Evolutionary conservation across 2,329 filamentous ascomycete species (phyloP).

Genomic region (Trichoderma sp.): DNA sequence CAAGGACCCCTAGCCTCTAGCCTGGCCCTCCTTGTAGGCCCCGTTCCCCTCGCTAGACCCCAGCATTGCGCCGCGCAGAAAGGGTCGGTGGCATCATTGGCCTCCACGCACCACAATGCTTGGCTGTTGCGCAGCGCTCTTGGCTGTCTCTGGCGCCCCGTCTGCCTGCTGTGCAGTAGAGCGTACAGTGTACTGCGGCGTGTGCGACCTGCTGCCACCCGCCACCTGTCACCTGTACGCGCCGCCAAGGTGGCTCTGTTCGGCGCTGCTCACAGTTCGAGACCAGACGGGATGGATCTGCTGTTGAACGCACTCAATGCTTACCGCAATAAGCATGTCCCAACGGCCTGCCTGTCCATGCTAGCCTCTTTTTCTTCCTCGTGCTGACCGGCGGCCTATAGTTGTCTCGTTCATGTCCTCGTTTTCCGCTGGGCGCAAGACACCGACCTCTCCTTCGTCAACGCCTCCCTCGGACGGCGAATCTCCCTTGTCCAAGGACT

Average conservation of each 20-base stretch:
- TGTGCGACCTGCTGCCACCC: background rate
- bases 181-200: too few relatives aligned
- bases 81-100: conserved; percentile 14
- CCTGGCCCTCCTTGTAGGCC: background rate
- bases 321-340: background rate
- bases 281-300: background rate
- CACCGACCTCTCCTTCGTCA: conserved; percentile 48
- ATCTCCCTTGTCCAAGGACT: conserved; percentile 37
- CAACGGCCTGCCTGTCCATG: background rate
- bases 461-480: conserved; percentile 46
- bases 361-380: conserved; percentile 3
- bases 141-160: background rate
- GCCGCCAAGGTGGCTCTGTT: background rate
- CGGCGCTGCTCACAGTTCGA: background rate
- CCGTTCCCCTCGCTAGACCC: conserved; percentile 12
- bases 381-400: conserved; percentile 39
- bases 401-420: conserved; percentile 88
- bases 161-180: background rate
- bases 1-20: conserved; percentile 15
- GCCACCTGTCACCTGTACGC: background rate
- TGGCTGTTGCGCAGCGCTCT: background rate
- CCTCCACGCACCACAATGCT: background rate
- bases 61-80: conserved; percentile 1
- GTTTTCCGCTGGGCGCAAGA: conserved; percentile 60
- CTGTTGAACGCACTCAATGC: background rate